A percentile compares a stretch with the other conserved stretches of the same genome.
phyloP scores from a whole-genome alignment of 306 rosid genomes.

The barrel medic (Medicago truncatula) region DNA sequence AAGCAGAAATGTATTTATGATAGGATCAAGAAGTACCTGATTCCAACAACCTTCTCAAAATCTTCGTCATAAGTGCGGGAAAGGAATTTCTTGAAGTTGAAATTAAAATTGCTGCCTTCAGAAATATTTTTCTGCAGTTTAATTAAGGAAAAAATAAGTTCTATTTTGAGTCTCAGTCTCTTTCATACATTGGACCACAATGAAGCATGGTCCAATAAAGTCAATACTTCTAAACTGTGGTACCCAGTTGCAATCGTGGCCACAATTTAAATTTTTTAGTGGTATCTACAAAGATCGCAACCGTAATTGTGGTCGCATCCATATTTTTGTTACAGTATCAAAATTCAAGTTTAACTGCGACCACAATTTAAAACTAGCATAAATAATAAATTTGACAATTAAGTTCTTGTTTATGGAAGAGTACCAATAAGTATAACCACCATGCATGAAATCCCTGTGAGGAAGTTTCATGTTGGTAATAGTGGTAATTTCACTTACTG shows the following conservation, averaged over 20 bases:
- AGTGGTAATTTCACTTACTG: conserved; percentile 49
- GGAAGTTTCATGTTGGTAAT: conserved; percentile 10
- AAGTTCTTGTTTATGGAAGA: background rate
- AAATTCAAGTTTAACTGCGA: no score
- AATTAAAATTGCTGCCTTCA: conserved; percentile 57
- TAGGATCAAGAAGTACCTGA: conserved; percentile 47
- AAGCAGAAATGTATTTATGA: background rate
- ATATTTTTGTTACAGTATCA: no score
- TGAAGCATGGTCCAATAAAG: background rate
- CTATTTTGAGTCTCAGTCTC: background rate
- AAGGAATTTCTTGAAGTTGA: conserved; percentile 69
- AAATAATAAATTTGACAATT: background rate
- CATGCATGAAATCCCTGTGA: conserved; percentile 21
- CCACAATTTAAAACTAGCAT: background rate
- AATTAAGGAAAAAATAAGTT: background rate
- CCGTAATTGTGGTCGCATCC: background rate
- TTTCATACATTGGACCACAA: background rate
- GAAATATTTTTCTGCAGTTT: conserved; percentile 60
- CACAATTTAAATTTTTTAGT: background rate
- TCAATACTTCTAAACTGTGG: background rate
- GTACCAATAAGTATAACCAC: background rate
- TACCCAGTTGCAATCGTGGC: background rate
- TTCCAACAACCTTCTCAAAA: conserved; percentile 67
- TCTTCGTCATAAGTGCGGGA: conserved; percentile 65
- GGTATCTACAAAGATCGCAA: no score